Conservation (phyloP, 2,329 filamentous ascomycete species). For the Botryotinia narcissicola region DNA sequence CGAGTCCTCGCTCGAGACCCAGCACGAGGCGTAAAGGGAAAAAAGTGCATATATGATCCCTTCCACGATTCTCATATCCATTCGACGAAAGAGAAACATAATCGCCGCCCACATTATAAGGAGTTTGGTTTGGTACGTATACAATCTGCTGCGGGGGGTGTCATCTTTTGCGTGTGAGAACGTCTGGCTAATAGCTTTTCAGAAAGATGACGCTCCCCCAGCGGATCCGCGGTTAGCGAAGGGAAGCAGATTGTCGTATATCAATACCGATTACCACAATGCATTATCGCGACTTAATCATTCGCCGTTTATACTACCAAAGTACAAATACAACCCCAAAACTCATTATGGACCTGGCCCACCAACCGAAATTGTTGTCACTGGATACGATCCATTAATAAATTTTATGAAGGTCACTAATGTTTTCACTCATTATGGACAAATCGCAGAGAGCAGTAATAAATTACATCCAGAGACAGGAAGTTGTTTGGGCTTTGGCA, state of each 20-base stretch:
- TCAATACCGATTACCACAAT: conserved; percentile 66
- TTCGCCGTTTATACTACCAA: conserved; percentile 75
- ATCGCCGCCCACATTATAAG: conserved; percentile 59
- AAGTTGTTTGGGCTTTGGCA: conserved; percentile 89
- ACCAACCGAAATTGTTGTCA: conserved; percentile 86
- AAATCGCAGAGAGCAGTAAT: conserved; percentile 87
- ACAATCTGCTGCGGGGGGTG: conserved; percentile 49
- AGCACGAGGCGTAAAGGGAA: conserved; percentile 51
- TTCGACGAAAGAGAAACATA: conserved; percentile 51
- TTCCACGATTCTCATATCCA: conserved; percentile 41
- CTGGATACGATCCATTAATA: conserved; percentile 91
- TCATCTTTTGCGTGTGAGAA: conserved; percentile 54
- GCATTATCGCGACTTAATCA: conserved; percentile 69
- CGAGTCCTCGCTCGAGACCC: conserved; percentile 56
- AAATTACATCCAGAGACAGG: conserved; percentile 94
- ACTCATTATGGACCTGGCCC: conserved; percentile 87
- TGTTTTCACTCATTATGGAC: conserved; percentile 77
- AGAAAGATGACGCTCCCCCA: conserved; percentile 77
- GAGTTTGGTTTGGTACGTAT: conserved; percentile 66
- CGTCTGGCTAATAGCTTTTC: conserved; percentile 60
- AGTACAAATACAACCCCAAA: conserved; percentile 76
- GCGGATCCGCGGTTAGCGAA: conserved; percentile 78
- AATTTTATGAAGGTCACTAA: conserved; percentile 74
- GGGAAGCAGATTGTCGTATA: conserved; percentile 63
- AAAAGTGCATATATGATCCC: conserved; percentile 61